These are phyloP conservation scores for Aphanomyces euteiches DNA, from an alignment of 352 stramenopile species.

Conservation along the genomic window DNA sequence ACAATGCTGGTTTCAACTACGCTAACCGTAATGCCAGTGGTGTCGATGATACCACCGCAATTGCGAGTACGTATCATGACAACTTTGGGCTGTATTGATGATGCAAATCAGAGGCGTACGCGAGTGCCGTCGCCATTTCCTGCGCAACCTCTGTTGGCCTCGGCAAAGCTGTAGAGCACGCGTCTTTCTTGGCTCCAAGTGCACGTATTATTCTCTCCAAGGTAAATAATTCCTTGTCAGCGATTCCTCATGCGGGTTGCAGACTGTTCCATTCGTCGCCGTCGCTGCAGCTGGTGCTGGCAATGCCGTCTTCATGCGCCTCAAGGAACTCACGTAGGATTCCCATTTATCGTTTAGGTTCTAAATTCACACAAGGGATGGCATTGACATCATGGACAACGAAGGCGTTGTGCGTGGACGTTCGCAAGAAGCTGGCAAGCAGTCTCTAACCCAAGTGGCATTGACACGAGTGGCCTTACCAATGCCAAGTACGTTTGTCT, in stretches of 20 bases:
- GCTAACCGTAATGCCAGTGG: slow-evolving; percentile 82
- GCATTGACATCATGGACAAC: slow-evolving; percentile 80
- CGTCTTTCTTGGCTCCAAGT: slow-evolving; percentile 62
- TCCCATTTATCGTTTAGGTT: not conserved
- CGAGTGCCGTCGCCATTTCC: slow-evolving; percentile 70
- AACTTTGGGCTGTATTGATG: not conserved
- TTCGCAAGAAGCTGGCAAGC: slow-evolving; percentile 67
- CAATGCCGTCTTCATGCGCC: slow-evolving; percentile 86
- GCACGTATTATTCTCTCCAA: slow-evolving; percentile 60
- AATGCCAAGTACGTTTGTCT: slow-evolving; percentile 61
- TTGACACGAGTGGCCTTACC: slow-evolving; percentile 73
- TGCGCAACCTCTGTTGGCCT: slow-evolving; percentile 72
- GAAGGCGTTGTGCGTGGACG: slow-evolving; percentile 73
- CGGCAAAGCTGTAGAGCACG: slow-evolving; percentile 67
- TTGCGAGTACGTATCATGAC: slow-evolving; percentile 54
- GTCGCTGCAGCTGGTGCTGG: slow-evolving; percentile 78
- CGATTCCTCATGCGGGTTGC: not conserved
- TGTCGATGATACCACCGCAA: slow-evolving; percentile 67
- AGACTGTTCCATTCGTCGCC: slow-evolving; percentile 82
- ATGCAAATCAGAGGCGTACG: slow-evolving; percentile 59
- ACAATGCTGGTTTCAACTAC: slow-evolving; percentile 88
- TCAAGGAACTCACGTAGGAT: slow-evolving; percentile 78
- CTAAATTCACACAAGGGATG: slow-evolving; percentile 41
- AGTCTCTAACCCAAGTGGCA: slow-evolving; percentile 75
- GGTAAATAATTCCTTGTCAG: slow-evolving; percentile 36